phyloP scores from a whole-genome alignment of 495 filamentous ascomycete species.

The Cenococcum geophilum region DNA sequence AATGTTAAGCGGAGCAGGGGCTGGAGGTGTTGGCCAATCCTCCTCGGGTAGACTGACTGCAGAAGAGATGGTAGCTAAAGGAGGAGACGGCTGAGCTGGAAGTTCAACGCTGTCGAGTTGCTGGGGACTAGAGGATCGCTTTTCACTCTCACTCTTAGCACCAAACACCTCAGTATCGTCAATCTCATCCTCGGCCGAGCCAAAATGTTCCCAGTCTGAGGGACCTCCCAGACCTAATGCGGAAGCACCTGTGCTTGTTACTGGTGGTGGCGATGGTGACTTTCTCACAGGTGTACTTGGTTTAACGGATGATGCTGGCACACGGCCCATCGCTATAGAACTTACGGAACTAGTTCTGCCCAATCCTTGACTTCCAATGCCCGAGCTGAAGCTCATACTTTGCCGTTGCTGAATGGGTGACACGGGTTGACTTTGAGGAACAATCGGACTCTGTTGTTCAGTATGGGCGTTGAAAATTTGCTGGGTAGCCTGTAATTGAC shows the following conservation, averaged over 20 bases:
- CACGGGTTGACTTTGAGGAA: constrained; percentile 23
- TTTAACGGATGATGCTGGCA: constrained; percentile 3
- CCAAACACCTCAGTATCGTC: constrained; percentile 28
- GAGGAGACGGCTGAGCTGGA: constrained; percentile 16
- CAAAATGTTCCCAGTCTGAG: constrained; percentile 58
- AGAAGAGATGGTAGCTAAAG: constrained; percentile 4
- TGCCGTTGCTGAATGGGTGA: constrained; percentile 24
- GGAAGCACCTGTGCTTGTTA: constrained; percentile 32
- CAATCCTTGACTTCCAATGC: neutral
- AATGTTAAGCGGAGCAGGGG: constrained; percentile 18
- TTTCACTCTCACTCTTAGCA: constrained; percentile 17
- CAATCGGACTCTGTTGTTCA: constrained; percentile 9
- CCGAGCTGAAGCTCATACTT: constrained; percentile 20
- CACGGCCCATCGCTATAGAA: constrained; percentile 24
- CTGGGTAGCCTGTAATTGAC: constrained; percentile 19
- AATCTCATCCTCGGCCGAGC: constrained; percentile 23
- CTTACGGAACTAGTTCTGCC: constrained; percentile 25
- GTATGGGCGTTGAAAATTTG: constrained; percentile 17
- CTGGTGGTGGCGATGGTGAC: constrained; percentile 11
- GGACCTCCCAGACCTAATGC: constrained; percentile 50
- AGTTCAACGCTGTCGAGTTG: constrained; percentile 23
- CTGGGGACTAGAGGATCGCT: constrained; percentile 1
- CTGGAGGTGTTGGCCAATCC: constrained; percentile 27
- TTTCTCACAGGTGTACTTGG: neutral
- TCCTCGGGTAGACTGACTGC: constrained; percentile 4